These are phyloP conservation scores for Chaetomium sp. DNA, from an alignment of 2,329 filamentous ascomycete genomes.

Conservation along the genomic window DNA sequence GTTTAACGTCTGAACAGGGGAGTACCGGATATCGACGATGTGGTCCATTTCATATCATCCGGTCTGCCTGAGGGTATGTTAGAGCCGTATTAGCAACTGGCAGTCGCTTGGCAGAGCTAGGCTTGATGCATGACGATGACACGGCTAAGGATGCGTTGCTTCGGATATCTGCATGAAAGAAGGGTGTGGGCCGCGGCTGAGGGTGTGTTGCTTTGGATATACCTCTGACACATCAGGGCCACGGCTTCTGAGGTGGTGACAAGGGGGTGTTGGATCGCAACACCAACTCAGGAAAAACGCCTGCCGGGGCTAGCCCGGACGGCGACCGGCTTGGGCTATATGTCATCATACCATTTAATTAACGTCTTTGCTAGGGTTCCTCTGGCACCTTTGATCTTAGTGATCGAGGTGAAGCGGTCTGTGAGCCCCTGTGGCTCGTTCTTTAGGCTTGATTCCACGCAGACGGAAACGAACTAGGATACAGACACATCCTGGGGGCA, in stretches of 20 bases:
- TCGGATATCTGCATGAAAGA: slow-evolving; percentile 1
- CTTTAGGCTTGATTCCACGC: too few species aligned
- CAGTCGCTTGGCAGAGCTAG: neutral
- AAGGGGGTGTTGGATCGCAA: too few species aligned
- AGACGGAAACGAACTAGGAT: too few species aligned
- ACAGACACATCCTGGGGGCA: neutral
- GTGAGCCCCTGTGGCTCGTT: too few species aligned
- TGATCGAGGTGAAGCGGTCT: too few species aligned
- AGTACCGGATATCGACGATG: neutral
- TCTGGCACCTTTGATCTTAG: too few species aligned
- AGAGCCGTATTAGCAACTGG: too few species aligned
- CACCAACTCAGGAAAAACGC: neutral
- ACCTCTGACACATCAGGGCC: neutral
- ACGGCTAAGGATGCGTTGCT: slow-evolving; percentile 14
- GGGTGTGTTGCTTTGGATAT: neutral
- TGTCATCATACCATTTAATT: too few species aligned
- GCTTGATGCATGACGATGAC: neutral
- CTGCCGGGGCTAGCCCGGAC: neutral
- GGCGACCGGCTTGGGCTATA: neutral
- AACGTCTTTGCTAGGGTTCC: too few species aligned
- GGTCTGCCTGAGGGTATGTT: too few species aligned
- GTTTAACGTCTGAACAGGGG: too few species aligned
- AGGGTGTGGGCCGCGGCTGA: neutral
- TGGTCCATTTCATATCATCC: neutral
- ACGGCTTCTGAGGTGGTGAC: too few species aligned